A percentile compares a stretch with the other conserved stretches of the same genome.
Conservation (phyloP, 768 basidiomycete species). For the Suillus paluster region DNA sequence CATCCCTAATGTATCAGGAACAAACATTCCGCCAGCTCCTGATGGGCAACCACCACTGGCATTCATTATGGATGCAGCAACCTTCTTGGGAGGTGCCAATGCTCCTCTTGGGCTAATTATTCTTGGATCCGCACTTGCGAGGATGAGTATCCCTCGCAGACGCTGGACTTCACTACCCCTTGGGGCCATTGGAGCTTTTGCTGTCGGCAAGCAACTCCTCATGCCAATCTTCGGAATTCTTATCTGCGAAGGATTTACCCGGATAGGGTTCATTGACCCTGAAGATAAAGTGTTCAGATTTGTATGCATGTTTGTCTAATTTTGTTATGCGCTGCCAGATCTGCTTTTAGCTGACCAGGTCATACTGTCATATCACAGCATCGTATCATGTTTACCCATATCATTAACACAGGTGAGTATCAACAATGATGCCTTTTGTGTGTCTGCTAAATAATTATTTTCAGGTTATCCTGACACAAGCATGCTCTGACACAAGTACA, state of each 20-base stretch:
- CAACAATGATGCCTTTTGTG: background rate
- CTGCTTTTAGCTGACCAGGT: background rate
- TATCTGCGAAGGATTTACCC: constrained; percentile 54
- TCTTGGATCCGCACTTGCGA: constrained; percentile 65
- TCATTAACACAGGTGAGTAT: constrained; percentile 56
- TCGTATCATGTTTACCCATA: constrained; percentile 64
- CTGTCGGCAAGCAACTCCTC: constrained; percentile 57
- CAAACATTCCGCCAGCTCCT: constrained; percentile 54
- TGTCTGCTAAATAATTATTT: background rate
- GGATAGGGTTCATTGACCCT: constrained; percentile 47
- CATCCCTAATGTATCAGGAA: constrained; percentile 45
- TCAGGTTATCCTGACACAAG: constrained; percentile 66
- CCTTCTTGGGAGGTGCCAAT: constrained; percentile 64
- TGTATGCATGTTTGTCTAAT: constrained; percentile 64
- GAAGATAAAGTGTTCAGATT: constrained; percentile 65
- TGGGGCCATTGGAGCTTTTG: constrained; percentile 57
- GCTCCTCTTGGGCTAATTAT: constrained; percentile 67
- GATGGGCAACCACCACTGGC: constrained; percentile 72
- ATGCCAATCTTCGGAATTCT: constrained; percentile 65
- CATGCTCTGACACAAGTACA: constrained; percentile 65
- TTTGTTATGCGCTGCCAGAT: constrained; percentile 4
- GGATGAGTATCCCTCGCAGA: constrained; percentile 53
- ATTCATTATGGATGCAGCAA: constrained; percentile 57
- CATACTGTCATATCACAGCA: constrained; percentile 37
- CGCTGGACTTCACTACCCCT: constrained; percentile 52